Evolutionary conservation across 2,329 filamentous ascomycete species (phyloP), one percentile per base, ranked within the genome.

Genomic region (Calonectria hawksworthii): DNA sequence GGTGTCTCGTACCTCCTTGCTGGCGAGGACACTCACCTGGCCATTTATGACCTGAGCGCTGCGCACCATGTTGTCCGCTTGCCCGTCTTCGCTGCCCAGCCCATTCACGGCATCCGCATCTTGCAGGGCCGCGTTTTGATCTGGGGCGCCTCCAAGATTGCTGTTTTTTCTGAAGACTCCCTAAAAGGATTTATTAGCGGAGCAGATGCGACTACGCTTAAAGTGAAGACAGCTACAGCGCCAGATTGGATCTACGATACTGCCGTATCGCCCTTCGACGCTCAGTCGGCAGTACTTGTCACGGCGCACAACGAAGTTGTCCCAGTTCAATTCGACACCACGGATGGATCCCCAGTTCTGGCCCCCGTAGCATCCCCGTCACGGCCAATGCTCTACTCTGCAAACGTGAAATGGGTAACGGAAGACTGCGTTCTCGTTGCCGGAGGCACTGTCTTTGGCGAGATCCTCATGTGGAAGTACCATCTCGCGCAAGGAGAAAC

Each of bases 381-480:
- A 10, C 91, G 94, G 54, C 96, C 96, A 2, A 96, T 98, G 70
- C 89, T 99, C 10, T 99, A 98, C 84, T 95, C 95, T 21, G 96
- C 96, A 7, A 92, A 94, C 80, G 84, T 98, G 23, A 86, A 89
- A 50, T 95, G 93, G 89, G 85, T 92, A 10, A 88, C 89, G 9
- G 69, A 84, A 8, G 87, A 88, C 56, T 87, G 88, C 67, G 87
- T 98, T 59, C 89, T 98, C 26, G 91, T 98, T 66, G 95, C 95
- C 9, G 94, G 94, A 4, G 97, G 97, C 1, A 99, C 97, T 0
- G 96, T 96, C 1, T 99, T 99, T 85, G 97, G 97, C 4, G 96
- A 99, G 84, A 94, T 99, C 41, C 89, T 98, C 47, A 91, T 98
- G 21, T 99, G 97, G 97, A 94, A 93, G 77, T 96, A 92, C 79